Conservation (phyloP, 2,329 filamentous ascomycete species). For the Penicillium sp. region DNA sequence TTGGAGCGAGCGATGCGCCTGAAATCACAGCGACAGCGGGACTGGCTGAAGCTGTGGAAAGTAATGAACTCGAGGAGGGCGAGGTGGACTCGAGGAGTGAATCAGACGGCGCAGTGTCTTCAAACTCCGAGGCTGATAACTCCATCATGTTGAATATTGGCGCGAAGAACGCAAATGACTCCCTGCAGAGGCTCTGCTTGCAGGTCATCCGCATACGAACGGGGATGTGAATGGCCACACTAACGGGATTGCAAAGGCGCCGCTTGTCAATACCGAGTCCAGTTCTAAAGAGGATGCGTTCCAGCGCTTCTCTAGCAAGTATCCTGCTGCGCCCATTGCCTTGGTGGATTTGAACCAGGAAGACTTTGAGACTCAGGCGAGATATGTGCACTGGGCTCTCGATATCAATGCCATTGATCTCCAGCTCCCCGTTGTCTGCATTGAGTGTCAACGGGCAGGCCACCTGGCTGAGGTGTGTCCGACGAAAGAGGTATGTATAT, state of each 20-base stretch:
- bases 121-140: slow-evolving; percentile 37
- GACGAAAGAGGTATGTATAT: slow-evolving; percentile 39
- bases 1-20: slow-evolving; percentile 5
- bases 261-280: not conserved
- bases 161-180: slow-evolving; percentile 19
- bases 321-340: slow-evolving; percentile 29
- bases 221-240: slow-evolving; percentile 4
- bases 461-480: slow-evolving; percentile 44
- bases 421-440: slow-evolving; percentile 39
- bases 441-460: slow-evolving; percentile 40
- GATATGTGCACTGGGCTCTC: slow-evolving; percentile 38
- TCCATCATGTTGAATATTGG: slow-evolving; percentile 43
- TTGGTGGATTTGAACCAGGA: slow-evolving; percentile 37
- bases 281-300: slow-evolving; percentile 35
- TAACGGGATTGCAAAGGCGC: slow-evolving; percentile 2
- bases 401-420: slow-evolving; percentile 38
- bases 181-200: slow-evolving; percentile 18
- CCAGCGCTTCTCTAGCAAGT: slow-evolving; percentile 31
- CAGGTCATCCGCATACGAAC: slow-evolving; percentile 7
- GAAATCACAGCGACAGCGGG: slow-evolving; percentile 9
- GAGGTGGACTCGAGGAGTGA: slow-evolving; percentile 29
- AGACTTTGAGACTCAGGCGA: slow-evolving; percentile 40
- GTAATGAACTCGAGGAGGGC: slow-evolving; percentile 25
- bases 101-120: slow-evolving; percentile 30
- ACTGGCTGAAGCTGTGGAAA: not conserved